Conservation (phyloP, 2,329 filamentous ascomycete species). For the Penicillium expansum region DNA sequence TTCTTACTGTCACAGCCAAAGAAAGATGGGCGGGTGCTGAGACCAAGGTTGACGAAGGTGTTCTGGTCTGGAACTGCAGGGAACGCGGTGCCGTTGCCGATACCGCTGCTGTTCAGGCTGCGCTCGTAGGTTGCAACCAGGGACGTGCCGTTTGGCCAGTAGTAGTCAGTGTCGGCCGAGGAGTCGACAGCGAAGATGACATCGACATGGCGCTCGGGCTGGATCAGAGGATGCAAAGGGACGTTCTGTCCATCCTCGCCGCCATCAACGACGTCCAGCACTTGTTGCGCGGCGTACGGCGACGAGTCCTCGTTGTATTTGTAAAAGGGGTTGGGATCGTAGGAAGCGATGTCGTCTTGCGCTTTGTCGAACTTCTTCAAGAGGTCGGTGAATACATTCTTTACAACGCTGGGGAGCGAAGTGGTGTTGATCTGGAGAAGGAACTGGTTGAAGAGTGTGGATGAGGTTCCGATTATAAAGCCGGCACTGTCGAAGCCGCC, state of each 20-base stretch:
- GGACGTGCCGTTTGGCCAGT: constrained; percentile 75
- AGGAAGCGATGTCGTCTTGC: constrained; percentile 72
- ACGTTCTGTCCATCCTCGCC: constrained; percentile 77
- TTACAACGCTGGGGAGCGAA: constrained; percentile 51
- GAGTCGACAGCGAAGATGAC: constrained; percentile 79
- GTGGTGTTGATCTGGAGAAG: constrained; percentile 62
- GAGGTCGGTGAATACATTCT: constrained; percentile 52
- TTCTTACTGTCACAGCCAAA: constrained; percentile 73
- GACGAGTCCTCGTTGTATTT: constrained; percentile 61
- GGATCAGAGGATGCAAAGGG: constrained; percentile 72
- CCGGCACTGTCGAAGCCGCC: constrained; percentile 79
- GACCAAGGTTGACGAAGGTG: constrained; percentile 73
- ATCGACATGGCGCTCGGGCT: constrained; percentile 69
- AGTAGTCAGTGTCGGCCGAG: constrained; percentile 66
- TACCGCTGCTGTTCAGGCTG: constrained; percentile 52
- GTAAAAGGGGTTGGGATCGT: constrained; percentile 73
- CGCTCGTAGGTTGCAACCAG: constrained; percentile 72
- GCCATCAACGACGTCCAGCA: constrained; percentile 73
- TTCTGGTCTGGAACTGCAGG: constrained; percentile 69
- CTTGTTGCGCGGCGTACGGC: constrained; percentile 50
- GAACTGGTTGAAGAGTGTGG: constrained; percentile 78
- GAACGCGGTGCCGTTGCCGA: constrained; percentile 68
- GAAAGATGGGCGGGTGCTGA: constrained; percentile 73
- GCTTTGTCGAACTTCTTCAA: constrained; percentile 48
- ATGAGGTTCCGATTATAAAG: constrained; percentile 82